phyloP scores from a whole-genome alignment of 108 stramenopile genomes.

The Stephanodiscus triporus region DNA sequence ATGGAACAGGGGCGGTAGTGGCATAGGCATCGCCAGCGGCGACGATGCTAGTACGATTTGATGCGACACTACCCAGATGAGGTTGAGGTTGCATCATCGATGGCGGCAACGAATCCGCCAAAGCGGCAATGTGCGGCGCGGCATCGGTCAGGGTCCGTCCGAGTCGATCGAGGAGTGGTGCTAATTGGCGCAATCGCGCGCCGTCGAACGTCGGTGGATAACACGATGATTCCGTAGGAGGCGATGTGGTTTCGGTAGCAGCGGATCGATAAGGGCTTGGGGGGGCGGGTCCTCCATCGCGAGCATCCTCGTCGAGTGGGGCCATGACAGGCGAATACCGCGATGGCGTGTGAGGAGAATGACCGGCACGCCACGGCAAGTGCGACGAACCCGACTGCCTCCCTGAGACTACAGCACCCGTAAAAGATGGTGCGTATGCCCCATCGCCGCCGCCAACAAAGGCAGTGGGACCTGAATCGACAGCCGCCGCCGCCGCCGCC shows the following conservation, averaged over 20 bases:
- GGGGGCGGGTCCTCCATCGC: background rate
- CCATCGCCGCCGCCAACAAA: conserved; percentile 10
- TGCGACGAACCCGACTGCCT: conserved; percentile 25
- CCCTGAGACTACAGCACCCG: no score
- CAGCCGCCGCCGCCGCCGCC: conserved; percentile 7
- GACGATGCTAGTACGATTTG: background rate
- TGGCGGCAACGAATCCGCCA: conserved; percentile 65
- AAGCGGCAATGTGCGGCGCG: conserved; percentile 80
- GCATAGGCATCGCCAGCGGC: background rate
- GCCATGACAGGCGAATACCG: background rate
- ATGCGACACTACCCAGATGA: background rate
- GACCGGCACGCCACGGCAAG: conserved; percentile 30
- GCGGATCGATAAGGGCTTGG: background rate
- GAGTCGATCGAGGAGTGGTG: conserved; percentile 86
- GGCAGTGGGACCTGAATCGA: background rate
- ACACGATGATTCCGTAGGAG: background rate
- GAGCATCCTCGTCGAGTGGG: background rate
- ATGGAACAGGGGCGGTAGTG: background rate
- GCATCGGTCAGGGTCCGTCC: conserved; percentile 84
- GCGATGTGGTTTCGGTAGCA: background rate
- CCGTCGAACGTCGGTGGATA: conserved; percentile 7
- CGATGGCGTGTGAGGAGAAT: background rate
- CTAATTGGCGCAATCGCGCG: conserved; percentile 53
- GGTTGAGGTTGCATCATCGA: background rate
- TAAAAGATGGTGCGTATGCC: no score